These are phyloP conservation scores for Sclerotinia minor DNA, from an alignment of 2,329 filamentous ascomycete species.

Conservation along the genomic window DNA sequence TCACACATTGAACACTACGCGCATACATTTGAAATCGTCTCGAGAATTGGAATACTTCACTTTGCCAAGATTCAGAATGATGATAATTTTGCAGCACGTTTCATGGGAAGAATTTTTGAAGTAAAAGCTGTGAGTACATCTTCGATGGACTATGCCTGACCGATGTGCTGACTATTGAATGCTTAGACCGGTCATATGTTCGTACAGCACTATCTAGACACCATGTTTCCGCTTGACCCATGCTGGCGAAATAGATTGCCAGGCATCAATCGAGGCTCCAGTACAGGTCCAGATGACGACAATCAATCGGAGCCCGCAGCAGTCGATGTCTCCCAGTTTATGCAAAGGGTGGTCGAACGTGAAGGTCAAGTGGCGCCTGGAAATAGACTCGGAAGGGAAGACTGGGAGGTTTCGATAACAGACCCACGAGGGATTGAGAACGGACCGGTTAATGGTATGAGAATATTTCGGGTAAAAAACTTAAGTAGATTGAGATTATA, in stretches of 20 bases:
- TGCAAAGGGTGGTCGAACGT: conserved; percentile 29
- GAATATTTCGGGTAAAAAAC: conserved; percentile 54
- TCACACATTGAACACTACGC: conserved; percentile 79
- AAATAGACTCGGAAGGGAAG: conserved; percentile 18
- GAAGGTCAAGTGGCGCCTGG: conserved; percentile 5
- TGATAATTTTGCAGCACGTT: conserved; percentile 29
- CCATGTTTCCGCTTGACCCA: conserved; percentile 40
- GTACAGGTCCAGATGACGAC: conserved; percentile 24
- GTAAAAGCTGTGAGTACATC: conserved; percentile 10
- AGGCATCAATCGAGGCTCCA: conserved; percentile 11
- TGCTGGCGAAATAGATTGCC: conserved; percentile 25
- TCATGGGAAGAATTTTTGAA: conserved; percentile 40
- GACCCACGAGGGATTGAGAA: not conserved
- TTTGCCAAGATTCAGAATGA: conserved; percentile 47
- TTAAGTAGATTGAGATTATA: conserved; percentile 64
- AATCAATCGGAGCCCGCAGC: too few relatives aligned
- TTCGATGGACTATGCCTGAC: not conserved
- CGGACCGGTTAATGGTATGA: too few relatives aligned
- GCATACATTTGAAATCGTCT: conserved; percentile 71
- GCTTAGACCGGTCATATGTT: conserved; percentile 38
- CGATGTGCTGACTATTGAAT: not conserved
- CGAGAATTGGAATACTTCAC: conserved; percentile 71
- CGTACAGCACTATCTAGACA: conserved; percentile 42
- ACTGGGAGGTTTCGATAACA: conserved; percentile 12
- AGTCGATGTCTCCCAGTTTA: conserved; percentile 31